Percentiles rank a stretch among this genome's conserved stretches.
These are phyloP conservation scores for Epichloe hybrida DNA, from an alignment of 2,329 filamentous ascomycete species.

Conservation along the genomic window DNA sequence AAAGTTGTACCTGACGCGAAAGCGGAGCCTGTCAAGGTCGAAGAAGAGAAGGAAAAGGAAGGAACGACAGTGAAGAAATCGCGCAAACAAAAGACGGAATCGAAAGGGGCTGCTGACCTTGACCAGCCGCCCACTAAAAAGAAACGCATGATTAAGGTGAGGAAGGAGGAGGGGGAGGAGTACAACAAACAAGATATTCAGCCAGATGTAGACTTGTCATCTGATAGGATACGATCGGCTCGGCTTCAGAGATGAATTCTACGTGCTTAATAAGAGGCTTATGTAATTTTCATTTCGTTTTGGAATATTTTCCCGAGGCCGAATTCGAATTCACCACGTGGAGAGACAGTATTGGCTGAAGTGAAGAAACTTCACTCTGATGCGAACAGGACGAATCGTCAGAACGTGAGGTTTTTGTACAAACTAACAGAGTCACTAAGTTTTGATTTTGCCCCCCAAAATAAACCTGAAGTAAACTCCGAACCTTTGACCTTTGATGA, in stretches of 20 bases:
- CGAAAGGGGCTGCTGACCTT: constrained; percentile 11
- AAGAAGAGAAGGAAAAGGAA: constrained; percentile 8
- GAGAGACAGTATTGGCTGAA: no score
- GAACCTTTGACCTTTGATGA: not conserved
- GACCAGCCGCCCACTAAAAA: constrained; percentile 14
- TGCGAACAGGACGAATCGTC: not conserved
- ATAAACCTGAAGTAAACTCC: not conserved
- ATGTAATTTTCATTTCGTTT: not conserved
- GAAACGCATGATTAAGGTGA: constrained; percentile 10
- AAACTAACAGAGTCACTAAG: not conserved
- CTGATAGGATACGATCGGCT: constrained; percentile 10
- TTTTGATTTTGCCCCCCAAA: not conserved
- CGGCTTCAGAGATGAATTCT: not conserved
- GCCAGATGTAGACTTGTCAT: not conserved
- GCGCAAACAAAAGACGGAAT: constrained; percentile 15
- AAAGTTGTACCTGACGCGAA: constrained; percentile 28
- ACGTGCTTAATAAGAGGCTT: no score
- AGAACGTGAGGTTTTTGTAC: not conserved
- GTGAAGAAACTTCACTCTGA: not conserved
- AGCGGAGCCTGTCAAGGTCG: constrained; percentile 24
- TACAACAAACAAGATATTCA: constrained; percentile 1
- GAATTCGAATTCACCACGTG: no score
- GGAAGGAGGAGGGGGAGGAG: constrained; percentile 11
- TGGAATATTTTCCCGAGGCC: not conserved
- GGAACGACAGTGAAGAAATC: constrained; percentile 12